phyloP scores from a whole-genome alignment of 1,139 yeast species.

The Pichia inconspicua region DNA sequence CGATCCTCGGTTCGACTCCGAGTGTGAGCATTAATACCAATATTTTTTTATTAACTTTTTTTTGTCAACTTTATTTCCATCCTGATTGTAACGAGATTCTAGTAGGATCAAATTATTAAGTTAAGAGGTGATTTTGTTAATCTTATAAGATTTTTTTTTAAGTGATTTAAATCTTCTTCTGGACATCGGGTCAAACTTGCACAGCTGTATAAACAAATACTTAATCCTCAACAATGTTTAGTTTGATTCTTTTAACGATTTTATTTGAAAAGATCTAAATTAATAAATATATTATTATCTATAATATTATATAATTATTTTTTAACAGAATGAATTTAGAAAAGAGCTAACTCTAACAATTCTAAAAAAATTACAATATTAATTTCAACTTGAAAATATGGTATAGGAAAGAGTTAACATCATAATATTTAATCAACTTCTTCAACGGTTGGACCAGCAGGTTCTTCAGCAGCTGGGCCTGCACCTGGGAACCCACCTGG shows the following conservation, averaged over 20 bases:
- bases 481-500: slow-evolving; percentile 42
- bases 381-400: not conserved
- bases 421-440: slow-evolving; percentile 46
- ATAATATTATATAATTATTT: not conserved
- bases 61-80: too few relatives aligned
- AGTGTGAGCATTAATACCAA: slow-evolving; percentile 14
- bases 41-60: too few relatives aligned
- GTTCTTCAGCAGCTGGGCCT: slow-evolving; percentile 29
- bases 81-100: too few relatives aligned
- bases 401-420: not conserved
- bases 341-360: not conserved
- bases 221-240: too few relatives aligned
- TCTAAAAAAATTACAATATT: not conserved
- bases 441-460: slow-evolving; percentile 58
- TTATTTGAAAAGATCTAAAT: too few relatives aligned
- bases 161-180: too few relatives aligned
- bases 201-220: too few relatives aligned
- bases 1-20: slow-evolving; percentile 21
- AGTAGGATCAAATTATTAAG: too few relatives aligned
- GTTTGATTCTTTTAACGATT: too few relatives aligned
- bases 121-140: too few relatives aligned
- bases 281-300: not conserved
- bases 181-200: too few relatives aligned
- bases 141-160: too few relatives aligned
- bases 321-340: not conserved